Conservation (phyloP, 495 filamentous ascomycete genomes). For the Neurospora intermedia region DNA sequence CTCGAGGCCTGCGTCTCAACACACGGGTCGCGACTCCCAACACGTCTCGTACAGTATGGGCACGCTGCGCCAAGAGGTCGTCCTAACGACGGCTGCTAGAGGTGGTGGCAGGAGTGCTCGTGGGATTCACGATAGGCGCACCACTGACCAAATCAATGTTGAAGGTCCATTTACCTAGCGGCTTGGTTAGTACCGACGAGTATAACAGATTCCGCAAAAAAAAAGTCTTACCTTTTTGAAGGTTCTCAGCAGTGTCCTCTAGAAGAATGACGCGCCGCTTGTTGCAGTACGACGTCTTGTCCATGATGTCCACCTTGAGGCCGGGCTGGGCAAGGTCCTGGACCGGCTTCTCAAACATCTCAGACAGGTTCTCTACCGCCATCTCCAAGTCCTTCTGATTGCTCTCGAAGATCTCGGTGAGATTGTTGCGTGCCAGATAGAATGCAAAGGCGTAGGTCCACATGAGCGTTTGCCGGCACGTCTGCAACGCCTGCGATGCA, state of each 20-base stretch:
- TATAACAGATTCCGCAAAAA: too few relatives aligned
- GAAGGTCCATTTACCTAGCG: slow-evolving; percentile 36
- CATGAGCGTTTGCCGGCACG: slow-evolving; percentile 92
- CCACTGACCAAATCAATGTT: slow-evolving; percentile 29
- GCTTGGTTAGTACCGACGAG: not conserved
- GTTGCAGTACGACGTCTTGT: slow-evolving; percentile 94
- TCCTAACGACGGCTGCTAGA: slow-evolving; percentile 5
- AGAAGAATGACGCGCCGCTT: slow-evolving; percentile 82
- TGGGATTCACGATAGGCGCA: not conserved
- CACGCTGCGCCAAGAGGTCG: not conserved
- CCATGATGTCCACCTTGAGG: slow-evolving; percentile 93
- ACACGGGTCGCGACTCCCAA: too few relatives aligned
- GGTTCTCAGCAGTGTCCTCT: slow-evolving; percentile 81
- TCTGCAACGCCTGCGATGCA: slow-evolving; percentile 87
- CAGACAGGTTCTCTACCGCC: slow-evolving; percentile 86
- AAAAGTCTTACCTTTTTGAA: slow-evolving; percentile 63
- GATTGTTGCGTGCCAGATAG: slow-evolving; percentile 88
- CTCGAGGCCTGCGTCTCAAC: not conserved
- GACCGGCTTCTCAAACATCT: slow-evolving; percentile 96
- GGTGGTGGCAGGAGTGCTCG: slow-evolving; percentile 12
- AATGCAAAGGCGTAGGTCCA: slow-evolving; percentile 99
- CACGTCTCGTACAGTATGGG: not conserved
- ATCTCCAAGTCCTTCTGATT: slow-evolving; percentile 98
- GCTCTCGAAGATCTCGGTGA: slow-evolving; percentile 95
- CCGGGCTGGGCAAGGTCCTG: slow-evolving; percentile 59